Conservation (phyloP, 257 asterid species). For the Solanum chilense region DNA sequence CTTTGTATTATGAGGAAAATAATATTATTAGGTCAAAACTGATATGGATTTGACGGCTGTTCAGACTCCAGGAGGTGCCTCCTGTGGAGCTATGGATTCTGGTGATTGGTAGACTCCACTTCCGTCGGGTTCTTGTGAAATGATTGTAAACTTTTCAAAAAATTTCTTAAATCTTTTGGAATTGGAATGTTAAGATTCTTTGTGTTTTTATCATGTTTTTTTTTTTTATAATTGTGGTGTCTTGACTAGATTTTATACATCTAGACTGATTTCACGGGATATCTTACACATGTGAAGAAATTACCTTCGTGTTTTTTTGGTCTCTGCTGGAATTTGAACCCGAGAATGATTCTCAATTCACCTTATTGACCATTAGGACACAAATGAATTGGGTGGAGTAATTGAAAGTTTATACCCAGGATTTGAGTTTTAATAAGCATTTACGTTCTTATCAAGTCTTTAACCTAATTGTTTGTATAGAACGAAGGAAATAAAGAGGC, state of each 20-base stretch:
- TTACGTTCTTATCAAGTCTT: too few species aligned
- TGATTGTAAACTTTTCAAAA: slow-evolving; percentile 33
- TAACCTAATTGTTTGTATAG: slow-evolving; percentile 10
- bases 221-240: neutral
- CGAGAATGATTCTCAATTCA: neutral
- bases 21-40: neutral
- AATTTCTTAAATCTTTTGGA: neutral
- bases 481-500: slow-evolving; percentile 67
- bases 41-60: neutral
- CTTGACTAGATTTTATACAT: neutral
- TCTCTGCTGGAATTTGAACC: neutral
- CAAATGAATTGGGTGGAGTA: too few species aligned
- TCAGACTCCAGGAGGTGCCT: neutral
- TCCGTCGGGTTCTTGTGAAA: slow-evolving; percentile 45
- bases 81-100: neutral
- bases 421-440: too few species aligned
- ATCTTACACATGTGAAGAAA: neutral
- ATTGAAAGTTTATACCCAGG: too few species aligned
- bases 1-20: neutral
- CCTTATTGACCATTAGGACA: neutral
- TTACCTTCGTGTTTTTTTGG: neutral
- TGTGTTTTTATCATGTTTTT: neutral
- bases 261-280: neutral
- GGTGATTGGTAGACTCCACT: slow-evolving; percentile 65
- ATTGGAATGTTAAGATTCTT: neutral